Percentiles rank a stretch among this genome's conserved stretches.
Evolutionary conservation across 352 stramenopile species (phyloP).

Genomic region (Pythium rishiriense): DNA sequence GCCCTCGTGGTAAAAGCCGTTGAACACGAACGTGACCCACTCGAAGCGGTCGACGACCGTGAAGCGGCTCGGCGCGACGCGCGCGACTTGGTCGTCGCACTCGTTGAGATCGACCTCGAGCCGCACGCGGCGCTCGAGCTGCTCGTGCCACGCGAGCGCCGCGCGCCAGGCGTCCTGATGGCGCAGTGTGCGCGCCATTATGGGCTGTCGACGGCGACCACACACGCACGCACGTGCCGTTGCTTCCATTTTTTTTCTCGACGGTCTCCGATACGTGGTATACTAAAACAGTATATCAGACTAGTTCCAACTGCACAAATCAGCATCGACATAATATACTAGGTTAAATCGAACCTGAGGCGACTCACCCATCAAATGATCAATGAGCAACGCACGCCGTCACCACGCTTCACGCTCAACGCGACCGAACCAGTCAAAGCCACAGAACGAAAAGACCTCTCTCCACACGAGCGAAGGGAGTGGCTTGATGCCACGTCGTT

Average conservation of each 20-base stretch:
- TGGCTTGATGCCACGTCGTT: not conserved
- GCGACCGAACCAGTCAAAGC: conserved; percentile 7
- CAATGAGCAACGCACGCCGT: too few species aligned
- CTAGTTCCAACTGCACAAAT: too few species aligned
- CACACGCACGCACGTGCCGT: not conserved
- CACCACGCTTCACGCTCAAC: too few species aligned
- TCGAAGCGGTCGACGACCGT: conserved; percentile 10
- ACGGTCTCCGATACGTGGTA: not conserved
- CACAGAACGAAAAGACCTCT: conserved; percentile 8
- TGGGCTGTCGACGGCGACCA: not conserved
- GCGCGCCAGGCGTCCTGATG: conserved; percentile 7
- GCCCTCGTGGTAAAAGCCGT: not conserved
- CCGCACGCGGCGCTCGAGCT: conserved; percentile 8
- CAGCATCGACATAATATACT: too few species aligned
- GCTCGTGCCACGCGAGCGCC: conserved; percentile 9
- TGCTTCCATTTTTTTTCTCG: not conserved
- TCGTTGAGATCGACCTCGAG: conserved; percentile 6
- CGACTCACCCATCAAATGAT: too few species aligned
- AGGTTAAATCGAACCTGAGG: too few species aligned
- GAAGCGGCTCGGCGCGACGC: not conserved
- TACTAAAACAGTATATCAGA: too few species aligned
- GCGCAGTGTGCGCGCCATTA: not conserved
- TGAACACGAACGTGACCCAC: conserved; percentile 14
- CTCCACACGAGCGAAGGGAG: conserved; percentile 4
- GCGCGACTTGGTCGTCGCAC: not conserved